Base-by-base conservation (phyloP, 305 asterid genomes). In the Rubia tinctorum region DNA sequence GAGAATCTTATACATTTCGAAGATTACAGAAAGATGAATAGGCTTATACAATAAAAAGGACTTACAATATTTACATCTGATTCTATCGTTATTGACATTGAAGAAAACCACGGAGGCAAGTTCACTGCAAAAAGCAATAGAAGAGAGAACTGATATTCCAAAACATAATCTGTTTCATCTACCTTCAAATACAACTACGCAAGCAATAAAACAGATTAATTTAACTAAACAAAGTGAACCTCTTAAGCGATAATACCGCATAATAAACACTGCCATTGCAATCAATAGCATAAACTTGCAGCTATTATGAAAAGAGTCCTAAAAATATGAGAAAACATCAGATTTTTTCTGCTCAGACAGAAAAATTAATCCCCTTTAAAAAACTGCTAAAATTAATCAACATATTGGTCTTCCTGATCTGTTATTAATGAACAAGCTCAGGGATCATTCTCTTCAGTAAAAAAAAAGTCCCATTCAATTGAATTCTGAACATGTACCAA, bases 21-120 rank as follows among this genome's bases (percentile, higher is more conserved):
- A 42, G 39, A 55, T 34, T 39, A n/a, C 5, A 45, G n/a, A 44
- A 56, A 76, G 5, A 71, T 59, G n/a, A n/a, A 40, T 39, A 51
- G 23, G 23, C 51, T 49, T 49, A 77, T 45, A 62, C n/a, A 76
- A 73, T 47, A 53, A 18, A 18, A 70, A 77, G 37, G 76, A 75
- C 77, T 76, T 69, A 69, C 49, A 55, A 83, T 12, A 75, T 88
- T 80, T 49, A 85, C 86, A 74, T 84, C 92, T 45, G 99, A 88
- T 75, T 91, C 95, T 82, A 95, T 79, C 39, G 87, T 68, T 66
- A 95, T 75, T 59, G 94, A 83, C 85, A 89, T 68, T 8, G 93
- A 86, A 80, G 92, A 91, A 86, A 95, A 95, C 96, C n/a, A 18
- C n/a, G n/a, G n/a, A n/a, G n/a, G n/a, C n/a, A n/a, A n/a, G n/a